Percentiles rank a stretch among this genome's conserved stretches.
Evolutionary conservation across 768 basidiomycete species (phyloP).

Genomic region (Imleria badia): DNA sequence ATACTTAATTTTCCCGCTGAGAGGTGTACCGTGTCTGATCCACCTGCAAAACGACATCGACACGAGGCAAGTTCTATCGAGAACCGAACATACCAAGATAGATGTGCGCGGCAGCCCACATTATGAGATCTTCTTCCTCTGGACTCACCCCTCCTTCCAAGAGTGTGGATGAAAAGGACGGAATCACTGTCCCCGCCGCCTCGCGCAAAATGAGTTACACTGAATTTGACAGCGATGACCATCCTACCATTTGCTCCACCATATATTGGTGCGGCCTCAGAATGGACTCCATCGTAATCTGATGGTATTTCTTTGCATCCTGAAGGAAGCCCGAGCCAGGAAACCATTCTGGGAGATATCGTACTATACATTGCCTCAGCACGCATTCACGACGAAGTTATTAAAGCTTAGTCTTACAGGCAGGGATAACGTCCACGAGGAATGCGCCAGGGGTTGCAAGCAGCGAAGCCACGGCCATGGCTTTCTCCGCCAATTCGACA

Average conservation of each 20-base stretch:
- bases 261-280: slow-evolving; percentile 45
- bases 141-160: slow-evolving; percentile 10
- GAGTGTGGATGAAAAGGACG: slow-evolving; percentile 20
- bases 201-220: slow-evolving; percentile 1
- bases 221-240: too few species aligned
- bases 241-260: slow-evolving; percentile 46
- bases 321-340: slow-evolving; percentile 36
- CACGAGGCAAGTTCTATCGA: too few species aligned
- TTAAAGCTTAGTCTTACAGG: slow-evolving; percentile 4
- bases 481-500: slow-evolving; percentile 28
- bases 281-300: slow-evolving; percentile 37
- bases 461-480: slow-evolving; percentile 15
- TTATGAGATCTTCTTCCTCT: slow-evolving; percentile 22
- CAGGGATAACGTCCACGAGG: slow-evolving; percentile 25
- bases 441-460: slow-evolving; percentile 8
- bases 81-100: slow-evolving; percentile 12
- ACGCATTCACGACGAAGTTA: not conserved
- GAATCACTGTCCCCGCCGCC: slow-evolving; percentile 16
- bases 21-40: slow-evolving; percentile 44
- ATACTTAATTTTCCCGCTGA: slow-evolving; percentile 40
- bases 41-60: slow-evolving; percentile 19
- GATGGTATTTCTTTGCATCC: slow-evolving; percentile 26
- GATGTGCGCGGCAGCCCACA: slow-evolving; percentile 12
- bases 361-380: slow-evolving; percentile 19
- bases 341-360: slow-evolving; percentile 35